Evolutionary conservation across 2,329 filamentous ascomycete genomes (phyloP), one percentile per base, ranked within the genome.

Genomic region (Ceratocystis lukuohia): DNA sequence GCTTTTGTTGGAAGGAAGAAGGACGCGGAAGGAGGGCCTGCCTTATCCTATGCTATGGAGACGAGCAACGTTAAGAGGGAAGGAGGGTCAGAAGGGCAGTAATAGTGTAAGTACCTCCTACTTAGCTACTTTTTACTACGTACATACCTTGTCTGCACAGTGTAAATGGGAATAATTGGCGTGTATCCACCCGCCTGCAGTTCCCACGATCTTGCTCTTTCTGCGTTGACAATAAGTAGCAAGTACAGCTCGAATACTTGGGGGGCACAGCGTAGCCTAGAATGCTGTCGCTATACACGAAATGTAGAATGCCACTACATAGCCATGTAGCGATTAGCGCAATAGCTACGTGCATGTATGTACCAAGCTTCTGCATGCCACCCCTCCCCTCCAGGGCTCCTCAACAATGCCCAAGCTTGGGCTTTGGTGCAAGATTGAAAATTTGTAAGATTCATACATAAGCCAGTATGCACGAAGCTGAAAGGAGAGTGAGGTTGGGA

Each of bases 401-500:
- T 53, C 22, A 53, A n/a, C 48, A 46, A n/a, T 66, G 65, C 65
- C 59, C 65, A 66, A 62, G 59, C 45, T 61, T 30, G 30, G 50
- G 28, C 57, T 37, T 28, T 25, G 17, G 37, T 50, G 22, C 57
- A 44, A 37, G 28, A 41, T 57, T n/a, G 45, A 30, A 48, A 46
- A 41, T 62, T 44, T 28, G 22, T 28, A 28, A 5, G 22, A 46
- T 41, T 10, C 37, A 15, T 41, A 41, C 37, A 41, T 25, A 5
- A 28, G 8, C 48, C 48, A 53, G 48, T 57, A 66, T 66, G 65
- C 65, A 66, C 41, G 65, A 66, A 61, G 48, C 65, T 62, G 45
- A 46, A 65, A 50, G 61, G 33, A 67, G 66, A 57, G 66, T 65
- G 28, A 65, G 62, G 62, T 65, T 62, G 62, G 61, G 62, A 62